Evolutionary conservation across 73 alveolate species (phyloP).

Genomic region (Paramecium bursaria): DNA sequence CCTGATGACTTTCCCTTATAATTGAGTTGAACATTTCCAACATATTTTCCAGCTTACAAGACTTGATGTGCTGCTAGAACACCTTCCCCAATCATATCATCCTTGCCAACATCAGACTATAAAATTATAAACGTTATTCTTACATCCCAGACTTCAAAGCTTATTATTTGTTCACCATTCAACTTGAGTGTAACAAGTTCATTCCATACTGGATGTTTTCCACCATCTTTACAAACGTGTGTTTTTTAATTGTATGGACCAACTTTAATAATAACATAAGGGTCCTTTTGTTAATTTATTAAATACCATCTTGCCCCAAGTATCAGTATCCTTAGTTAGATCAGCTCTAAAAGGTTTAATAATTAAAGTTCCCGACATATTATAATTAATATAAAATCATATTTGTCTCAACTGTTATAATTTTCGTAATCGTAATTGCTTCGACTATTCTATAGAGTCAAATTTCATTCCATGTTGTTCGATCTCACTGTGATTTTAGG

Average conservation of each 20-base stretch:
- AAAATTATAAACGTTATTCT: not conserved
- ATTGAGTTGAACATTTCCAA: not conserved
- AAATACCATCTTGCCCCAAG: slow-evolving; percentile 17
- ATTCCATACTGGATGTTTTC: slow-evolving; percentile 31
- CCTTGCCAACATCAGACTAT: not conserved
- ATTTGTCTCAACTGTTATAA: too few relatives aligned
- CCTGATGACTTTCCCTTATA: slow-evolving; percentile 15
- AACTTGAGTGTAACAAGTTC: not conserved
- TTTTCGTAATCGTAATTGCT: too few relatives aligned
- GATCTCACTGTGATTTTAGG: too few relatives aligned
- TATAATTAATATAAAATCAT: too few relatives aligned
- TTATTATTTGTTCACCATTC: not conserved
- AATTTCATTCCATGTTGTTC: too few relatives aligned
- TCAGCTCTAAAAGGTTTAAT: slow-evolving; percentile 17
- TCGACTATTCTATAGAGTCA: too few relatives aligned
- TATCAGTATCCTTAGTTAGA: slow-evolving; percentile 13
- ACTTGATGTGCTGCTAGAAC: not conserved
- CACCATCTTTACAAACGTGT: slow-evolving; percentile 1
- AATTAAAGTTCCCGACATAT: slow-evolving; percentile 7
- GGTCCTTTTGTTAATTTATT: not conserved
- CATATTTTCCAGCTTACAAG: not conserved
- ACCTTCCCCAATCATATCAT: slow-evolving; percentile 1
- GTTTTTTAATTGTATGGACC: slow-evolving; percentile 17
- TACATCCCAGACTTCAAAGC: slow-evolving; percentile 30
- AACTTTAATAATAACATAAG: slow-evolving; percentile 26